phyloP scores from a whole-genome alignment of 176 grass and related monocot species.

The Paspalum vaginatum region DNA sequence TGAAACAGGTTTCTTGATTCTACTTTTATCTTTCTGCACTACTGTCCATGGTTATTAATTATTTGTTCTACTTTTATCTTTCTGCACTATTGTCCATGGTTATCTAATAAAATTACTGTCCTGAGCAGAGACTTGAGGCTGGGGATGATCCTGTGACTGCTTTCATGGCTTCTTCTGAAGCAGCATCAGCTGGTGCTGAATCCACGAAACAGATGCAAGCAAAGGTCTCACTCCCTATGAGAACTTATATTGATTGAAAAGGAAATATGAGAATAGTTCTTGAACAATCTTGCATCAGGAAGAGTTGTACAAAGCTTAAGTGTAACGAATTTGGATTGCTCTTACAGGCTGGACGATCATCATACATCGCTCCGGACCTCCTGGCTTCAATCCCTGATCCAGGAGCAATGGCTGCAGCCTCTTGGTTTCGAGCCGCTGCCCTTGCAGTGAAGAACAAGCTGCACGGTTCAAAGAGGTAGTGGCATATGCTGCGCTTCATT shows the following conservation, averaged over 20 bases:
- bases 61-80: not conserved
- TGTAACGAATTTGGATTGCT: conserved; percentile 10
- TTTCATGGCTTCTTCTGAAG: conserved; percentile 82
- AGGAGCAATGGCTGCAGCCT: conserved; percentile 87
- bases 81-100: conserved; percentile 13
- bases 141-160: conserved; percentile 85
- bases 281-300: no score
- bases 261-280: no score
- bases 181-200: conserved; percentile 84
- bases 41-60: conserved; percentile 7
- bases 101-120: conserved; percentile 33
- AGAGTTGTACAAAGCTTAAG: no score
- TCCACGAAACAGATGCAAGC: conserved; percentile 96
- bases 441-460: conserved; percentile 60
- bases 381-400: conserved; percentile 81
- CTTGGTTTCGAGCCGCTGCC: conserved; percentile 76
- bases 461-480: conserved; percentile 48
- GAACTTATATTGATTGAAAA: no score
- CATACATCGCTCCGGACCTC: conserved; percentile 70
- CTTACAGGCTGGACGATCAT: conserved; percentile 88
- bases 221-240: conserved; percentile 49
- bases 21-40: conserved; percentile 14
- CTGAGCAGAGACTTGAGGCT: conserved; percentile 72
- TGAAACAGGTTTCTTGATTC: conserved; percentile 65
- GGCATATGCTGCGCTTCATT: conserved; percentile 19